Evolutionary conservation across 345 rosid species (phyloP).

Genomic region (rapeseed (Brassica napus)): DNA sequence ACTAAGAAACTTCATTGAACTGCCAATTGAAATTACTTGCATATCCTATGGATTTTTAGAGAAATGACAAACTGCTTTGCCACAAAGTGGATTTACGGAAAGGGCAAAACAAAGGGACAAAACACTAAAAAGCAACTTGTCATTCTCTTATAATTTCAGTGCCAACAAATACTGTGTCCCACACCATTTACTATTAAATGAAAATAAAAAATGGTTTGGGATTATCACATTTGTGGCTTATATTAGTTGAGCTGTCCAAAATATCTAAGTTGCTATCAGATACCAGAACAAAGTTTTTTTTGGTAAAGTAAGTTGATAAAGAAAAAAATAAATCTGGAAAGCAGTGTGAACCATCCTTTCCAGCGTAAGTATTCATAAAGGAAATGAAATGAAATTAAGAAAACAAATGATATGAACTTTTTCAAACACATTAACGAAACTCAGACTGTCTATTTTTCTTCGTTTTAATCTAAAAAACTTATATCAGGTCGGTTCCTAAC

Average conservation of each 20-base stretch:
- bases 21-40: neutral
- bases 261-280: conserved; percentile 44
- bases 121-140: conserved; percentile 10
- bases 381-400: neutral
- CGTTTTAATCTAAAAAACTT: neutral
- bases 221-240: conserved; percentile 36
- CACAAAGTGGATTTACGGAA: conserved; percentile 7
- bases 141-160: conserved; percentile 18
- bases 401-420: conserved; percentile 8
- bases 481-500: neutral
- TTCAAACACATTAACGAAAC: neutral
- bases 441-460: conserved; percentile 18
- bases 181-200: conserved; percentile 9
- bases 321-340: neutral
- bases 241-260: conserved; percentile 38
- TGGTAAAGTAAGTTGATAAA: neutral
- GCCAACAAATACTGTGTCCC: conserved; percentile 16
- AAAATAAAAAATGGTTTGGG: conserved; percentile 5
- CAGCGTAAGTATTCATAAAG: neutral
- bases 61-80: neutral
- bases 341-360: conserved; percentile 15
- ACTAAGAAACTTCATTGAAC: neutral
- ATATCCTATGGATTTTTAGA: neutral
- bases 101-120: conserved; percentile 1
- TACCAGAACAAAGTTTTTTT: conserved; percentile 23